A percentile compares a stretch with the other conserved stretches of the same genome.
Conservation (phyloP, 805 yeast genomes). For the Ogataea paradorogensis region DNA sequence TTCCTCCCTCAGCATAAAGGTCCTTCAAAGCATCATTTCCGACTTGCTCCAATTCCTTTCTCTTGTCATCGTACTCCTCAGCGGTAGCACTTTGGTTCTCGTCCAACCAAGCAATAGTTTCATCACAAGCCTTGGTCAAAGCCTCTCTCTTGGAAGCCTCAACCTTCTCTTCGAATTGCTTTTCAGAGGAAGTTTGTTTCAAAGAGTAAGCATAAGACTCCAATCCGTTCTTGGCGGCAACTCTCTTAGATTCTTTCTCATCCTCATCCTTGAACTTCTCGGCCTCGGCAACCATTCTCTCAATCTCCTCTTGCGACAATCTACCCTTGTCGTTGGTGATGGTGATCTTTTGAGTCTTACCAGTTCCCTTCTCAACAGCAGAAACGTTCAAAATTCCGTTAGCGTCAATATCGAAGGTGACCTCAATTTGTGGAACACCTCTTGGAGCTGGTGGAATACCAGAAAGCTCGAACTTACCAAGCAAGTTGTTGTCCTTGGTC, state of each 20-base stretch:
- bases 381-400: slow-evolving; percentile 14
- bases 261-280: slow-evolving; percentile 15
- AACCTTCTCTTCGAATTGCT: slow-evolving; percentile 14
- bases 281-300: slow-evolving; percentile 14
- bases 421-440: slow-evolving; percentile 15
- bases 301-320: slow-evolving; percentile 13
- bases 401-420: slow-evolving; percentile 13
- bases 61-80: slow-evolving; percentile 89
- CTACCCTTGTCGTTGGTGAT: slow-evolving; percentile 16
- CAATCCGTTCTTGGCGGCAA: slow-evolving; percentile 12
- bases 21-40: slow-evolving; percentile 97
- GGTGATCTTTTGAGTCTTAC: slow-evolving; percentile 14
- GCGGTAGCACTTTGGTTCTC: slow-evolving; percentile 86
- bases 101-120: slow-evolving; percentile 83
- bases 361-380: slow-evolving; percentile 13
- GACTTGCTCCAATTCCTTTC: slow-evolving; percentile 91
- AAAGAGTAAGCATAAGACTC: slow-evolving; percentile 13
- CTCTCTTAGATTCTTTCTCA: slow-evolving; percentile 13
- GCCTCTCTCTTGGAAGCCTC: slow-evolving; percentile 42
- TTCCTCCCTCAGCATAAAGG: slow-evolving; percentile 92
- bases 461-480: slow-evolving; percentile 14
- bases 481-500: slow-evolving; percentile 15
- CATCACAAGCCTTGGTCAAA: slow-evolving; percentile 75
- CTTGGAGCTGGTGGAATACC: slow-evolving; percentile 15
- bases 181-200: slow-evolving; percentile 11